These are phyloP conservation scores for Pezicula rhizophila DNA, from an alignment of 2,329 filamentous ascomycete genomes.

Conservation along the genomic window DNA sequence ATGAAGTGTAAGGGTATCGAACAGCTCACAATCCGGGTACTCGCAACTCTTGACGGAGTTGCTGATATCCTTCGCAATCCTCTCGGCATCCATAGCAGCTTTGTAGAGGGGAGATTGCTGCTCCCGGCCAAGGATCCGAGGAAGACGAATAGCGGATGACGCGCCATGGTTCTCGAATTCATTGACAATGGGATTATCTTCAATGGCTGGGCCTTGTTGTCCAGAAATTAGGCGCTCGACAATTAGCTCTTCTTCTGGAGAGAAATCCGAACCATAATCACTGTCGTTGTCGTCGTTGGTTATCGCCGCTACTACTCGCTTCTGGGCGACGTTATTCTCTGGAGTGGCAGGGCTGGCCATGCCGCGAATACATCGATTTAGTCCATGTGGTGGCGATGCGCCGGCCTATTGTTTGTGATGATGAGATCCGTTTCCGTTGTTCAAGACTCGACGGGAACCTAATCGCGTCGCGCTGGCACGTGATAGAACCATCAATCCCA, in stretches of 20 bases:
- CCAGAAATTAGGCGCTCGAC: slow-evolving; percentile 42
- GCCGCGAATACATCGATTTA: slow-evolving; percentile 6
- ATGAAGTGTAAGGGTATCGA: slow-evolving; percentile 5
- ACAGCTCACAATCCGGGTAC: slow-evolving; percentile 48
- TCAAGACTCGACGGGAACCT: not conserved
- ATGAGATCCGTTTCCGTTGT: not conserved
- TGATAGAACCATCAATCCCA: not conserved
- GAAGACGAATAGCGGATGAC: slow-evolving; percentile 29
- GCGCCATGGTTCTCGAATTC: slow-evolving; percentile 26
- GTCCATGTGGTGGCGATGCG: slow-evolving; percentile 8
- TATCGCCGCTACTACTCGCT: not conserved
- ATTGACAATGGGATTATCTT: slow-evolving; percentile 22
- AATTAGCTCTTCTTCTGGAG: slow-evolving; percentile 48
- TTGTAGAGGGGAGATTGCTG: slow-evolving; percentile 19
- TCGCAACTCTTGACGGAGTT: slow-evolving; percentile 18
- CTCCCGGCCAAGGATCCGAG: slow-evolving; percentile 35
- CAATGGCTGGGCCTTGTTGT: slow-evolving; percentile 29
- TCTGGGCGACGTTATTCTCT: not conserved
- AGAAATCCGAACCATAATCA: slow-evolving; percentile 61
- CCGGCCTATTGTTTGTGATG: not conserved
- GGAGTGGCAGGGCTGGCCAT: slow-evolving; percentile 19
- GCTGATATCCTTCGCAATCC: slow-evolving; percentile 18
- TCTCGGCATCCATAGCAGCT: slow-evolving; percentile 23
- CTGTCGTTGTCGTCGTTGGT: slow-evolving; percentile 31
- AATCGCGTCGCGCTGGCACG: not conserved